Evolutionary conservation across 169 alveolate species (phyloP).

Genomic region (Plasmodium gonderi): DNA sequence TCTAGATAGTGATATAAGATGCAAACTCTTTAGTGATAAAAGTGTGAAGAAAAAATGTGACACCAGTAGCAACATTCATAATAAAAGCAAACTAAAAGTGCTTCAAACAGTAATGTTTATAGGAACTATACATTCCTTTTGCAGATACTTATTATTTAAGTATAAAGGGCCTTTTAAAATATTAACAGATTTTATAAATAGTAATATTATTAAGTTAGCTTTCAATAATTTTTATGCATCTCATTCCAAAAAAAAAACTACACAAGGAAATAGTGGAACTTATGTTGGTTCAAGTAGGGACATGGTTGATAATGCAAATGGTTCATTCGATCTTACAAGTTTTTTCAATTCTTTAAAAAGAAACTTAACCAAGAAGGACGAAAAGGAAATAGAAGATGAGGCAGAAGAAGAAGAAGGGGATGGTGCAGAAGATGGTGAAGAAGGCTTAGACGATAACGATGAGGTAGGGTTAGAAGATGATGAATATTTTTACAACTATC

Average conservation of each 20-base stretch:
- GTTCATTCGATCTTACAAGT: neutral
- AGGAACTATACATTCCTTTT: constrained; percentile 80
- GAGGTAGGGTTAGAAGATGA: neutral
- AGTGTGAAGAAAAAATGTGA: neutral
- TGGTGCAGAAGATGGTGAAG: neutral
- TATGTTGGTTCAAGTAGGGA: neutral
- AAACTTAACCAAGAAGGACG: neutral
- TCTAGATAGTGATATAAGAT: neutral
- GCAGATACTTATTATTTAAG: constrained; percentile 72
- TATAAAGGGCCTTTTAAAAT: constrained; percentile 69
- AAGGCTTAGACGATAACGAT: neutral
- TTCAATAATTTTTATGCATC: constrained; percentile 22
- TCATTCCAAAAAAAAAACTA: neutral
- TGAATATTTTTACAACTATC: constrained; percentile 30
- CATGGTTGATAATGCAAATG: neutral
- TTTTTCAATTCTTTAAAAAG: constrained; percentile 8
- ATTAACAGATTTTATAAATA: constrained; percentile 27
- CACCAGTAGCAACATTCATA: neutral
- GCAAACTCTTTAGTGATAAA: constrained; percentile 2
- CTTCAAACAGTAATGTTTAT: constrained; percentile 52
- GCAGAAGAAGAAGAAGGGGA: neutral
- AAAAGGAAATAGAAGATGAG: constrained; percentile 10
- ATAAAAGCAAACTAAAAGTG: constrained; percentile 22
- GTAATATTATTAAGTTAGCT: constrained; percentile 40
- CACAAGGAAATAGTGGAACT: neutral